Conservation (phyloP, 108 stramenopile species). For the Skeletonema tropicum region DNA sequence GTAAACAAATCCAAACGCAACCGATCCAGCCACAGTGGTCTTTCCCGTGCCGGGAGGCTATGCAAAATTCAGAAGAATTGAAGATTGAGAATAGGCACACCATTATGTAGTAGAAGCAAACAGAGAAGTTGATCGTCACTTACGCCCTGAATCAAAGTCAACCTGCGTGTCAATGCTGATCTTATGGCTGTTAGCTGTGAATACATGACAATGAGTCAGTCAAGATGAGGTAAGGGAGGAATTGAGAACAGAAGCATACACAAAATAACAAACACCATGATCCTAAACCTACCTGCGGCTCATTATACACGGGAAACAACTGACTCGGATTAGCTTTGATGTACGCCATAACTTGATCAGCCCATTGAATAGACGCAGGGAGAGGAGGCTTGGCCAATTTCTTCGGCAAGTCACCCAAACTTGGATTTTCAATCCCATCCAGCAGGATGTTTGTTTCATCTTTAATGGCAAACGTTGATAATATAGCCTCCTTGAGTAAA, state of each 20-base stretch:
- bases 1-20: constrained; percentile 88
- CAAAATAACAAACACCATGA: too few species aligned
- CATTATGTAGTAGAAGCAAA: not conserved
- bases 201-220: too few species aligned
- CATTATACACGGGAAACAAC: constrained; percentile 47
- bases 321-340: constrained; percentile 62
- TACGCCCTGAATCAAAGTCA: constrained; percentile 86
- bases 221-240: too few species aligned
- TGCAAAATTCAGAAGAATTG: not conserved
- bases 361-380: constrained; percentile 60
- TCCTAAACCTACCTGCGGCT: not conserved
- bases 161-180: constrained; percentile 77
- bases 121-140: constrained; percentile 11
- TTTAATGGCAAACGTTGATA: constrained; percentile 71
- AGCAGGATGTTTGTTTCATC: constrained; percentile 51
- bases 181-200: constrained; percentile 73
- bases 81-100: not conserved
- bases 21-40: constrained; percentile 76
- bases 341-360: constrained; percentile 67
- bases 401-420: constrained; percentile 63
- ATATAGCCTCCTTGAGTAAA: constrained; percentile 69
- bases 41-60: constrained; percentile 55
- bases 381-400: constrained; percentile 76
- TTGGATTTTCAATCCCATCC: constrained; percentile 47
- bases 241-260: too few species aligned